Conservation (phyloP, 352 stramenopile species). For the Globisporangium nodosum region DNA sequence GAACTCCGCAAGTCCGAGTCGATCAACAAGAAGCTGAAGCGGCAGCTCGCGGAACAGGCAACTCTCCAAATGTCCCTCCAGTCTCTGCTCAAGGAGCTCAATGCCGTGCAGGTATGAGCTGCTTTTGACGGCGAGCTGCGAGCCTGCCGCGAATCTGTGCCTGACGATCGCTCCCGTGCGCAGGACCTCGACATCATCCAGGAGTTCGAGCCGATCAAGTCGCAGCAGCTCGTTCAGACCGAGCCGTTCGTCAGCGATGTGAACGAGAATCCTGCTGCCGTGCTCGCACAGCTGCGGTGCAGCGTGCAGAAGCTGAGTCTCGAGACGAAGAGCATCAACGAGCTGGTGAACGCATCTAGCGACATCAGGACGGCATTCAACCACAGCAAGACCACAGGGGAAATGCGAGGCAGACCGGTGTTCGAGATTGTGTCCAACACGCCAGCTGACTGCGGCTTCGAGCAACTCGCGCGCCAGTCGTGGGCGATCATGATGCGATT, state of each 20-base stretch:
- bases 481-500: not conserved
- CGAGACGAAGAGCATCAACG: slow-evolving; percentile 4
- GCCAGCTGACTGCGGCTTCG: slow-evolving; percentile 1
- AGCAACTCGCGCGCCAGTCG: not conserved
- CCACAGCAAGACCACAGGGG: slow-evolving; percentile 3
- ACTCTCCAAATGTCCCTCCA: slow-evolving; percentile 2
- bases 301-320: slow-evolving; percentile 5
- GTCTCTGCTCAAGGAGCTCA: slow-evolving; percentile 7
- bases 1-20: slow-evolving; percentile 4
- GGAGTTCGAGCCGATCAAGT: not conserved
- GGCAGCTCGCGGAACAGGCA: slow-evolving; percentile 4
- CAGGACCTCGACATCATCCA: slow-evolving; percentile 1
- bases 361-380: slow-evolving; percentile 2
- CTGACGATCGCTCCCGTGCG: not conserved
- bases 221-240: not conserved
- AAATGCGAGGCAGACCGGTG: slow-evolving; percentile 4
- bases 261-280: not conserved
- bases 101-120: slow-evolving; percentile 1
- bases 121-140: not conserved
- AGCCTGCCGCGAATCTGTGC: not conserved
- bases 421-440: slow-evolving; percentile 11
- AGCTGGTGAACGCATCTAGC: not conserved
- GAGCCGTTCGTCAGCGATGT: not conserved
- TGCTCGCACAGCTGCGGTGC: not conserved
- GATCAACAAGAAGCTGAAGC: slow-evolving; percentile 7